Conservation (phyloP, 116 monocot genomes). For the Dioscorea cayenensis region DNA sequence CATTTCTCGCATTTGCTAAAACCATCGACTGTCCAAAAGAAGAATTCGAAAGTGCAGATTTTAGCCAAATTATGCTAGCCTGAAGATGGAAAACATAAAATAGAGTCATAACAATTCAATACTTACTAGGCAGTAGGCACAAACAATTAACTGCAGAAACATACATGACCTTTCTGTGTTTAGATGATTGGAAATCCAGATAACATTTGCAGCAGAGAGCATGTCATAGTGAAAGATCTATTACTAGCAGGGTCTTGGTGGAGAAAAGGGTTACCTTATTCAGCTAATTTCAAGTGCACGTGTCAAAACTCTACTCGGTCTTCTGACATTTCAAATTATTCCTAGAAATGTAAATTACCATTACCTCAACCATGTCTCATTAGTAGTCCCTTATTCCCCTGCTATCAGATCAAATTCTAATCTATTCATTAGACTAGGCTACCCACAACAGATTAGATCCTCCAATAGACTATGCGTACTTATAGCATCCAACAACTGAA, state of each 20-base stretch:
- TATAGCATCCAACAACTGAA: no score
- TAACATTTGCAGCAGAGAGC: not conserved
- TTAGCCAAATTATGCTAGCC: slow-evolving; percentile 23
- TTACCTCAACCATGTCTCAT: no score
- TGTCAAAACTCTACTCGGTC: no score
- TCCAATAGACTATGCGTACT: no score
- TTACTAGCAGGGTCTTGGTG: not conserved
- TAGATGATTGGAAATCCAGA: not conserved
- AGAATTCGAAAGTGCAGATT: slow-evolving; percentile 21
- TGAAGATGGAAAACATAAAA: slow-evolving; percentile 1
- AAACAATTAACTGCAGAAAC: not conserved
- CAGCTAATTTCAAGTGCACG: no score
- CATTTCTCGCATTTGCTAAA: slow-evolving; percentile 90
- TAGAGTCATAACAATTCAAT: not conserved
- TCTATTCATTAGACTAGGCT: no score
- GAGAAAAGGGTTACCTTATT: no score
- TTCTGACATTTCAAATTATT: no score
- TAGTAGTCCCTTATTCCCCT: no score
- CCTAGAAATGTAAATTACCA: no score
- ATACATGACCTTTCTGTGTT: not conserved
- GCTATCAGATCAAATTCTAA: no score
- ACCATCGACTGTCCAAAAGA: slow-evolving; percentile 78
- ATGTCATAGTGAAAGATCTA: not conserved
- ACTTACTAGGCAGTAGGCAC: not conserved
- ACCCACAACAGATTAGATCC: no score